phyloP scores from a whole-genome alignment of 148 eudicot species.

The Rhododendron henanense region DNA sequence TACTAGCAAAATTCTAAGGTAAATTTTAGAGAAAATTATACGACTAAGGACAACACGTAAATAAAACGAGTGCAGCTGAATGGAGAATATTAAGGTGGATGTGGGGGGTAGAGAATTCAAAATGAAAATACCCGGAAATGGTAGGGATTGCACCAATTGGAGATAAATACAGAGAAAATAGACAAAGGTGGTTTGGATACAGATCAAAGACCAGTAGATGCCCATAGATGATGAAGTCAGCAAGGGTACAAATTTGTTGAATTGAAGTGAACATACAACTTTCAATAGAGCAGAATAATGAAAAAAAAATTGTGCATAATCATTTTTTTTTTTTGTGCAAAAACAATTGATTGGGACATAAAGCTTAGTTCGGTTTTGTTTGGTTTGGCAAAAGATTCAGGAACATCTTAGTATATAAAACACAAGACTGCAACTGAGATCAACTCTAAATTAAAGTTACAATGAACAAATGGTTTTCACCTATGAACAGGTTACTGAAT shows the following conservation, averaged over 20 bases:
- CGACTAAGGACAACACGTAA: not conserved
- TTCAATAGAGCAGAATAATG: not conserved
- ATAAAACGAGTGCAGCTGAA: not conserved
- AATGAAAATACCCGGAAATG: not conserved
- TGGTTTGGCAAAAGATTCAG: not conserved
- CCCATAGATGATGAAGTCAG: not conserved
- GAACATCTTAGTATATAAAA: not conserved
- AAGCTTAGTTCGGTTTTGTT: not conserved
- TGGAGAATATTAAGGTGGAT: not conserved
- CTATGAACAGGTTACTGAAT: constrained; percentile 73
- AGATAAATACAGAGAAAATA: not conserved
- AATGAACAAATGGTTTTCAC: constrained; percentile 25
- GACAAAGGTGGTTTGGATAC: not conserved
- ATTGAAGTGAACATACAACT: not conserved
- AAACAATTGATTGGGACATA: not conserved
- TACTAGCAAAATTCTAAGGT: not conserved
- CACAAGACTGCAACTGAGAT: constrained; percentile 1
- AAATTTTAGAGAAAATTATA: not conserved
- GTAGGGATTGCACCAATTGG: not conserved
- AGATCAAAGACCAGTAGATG: not conserved
- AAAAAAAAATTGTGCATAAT: not conserved
- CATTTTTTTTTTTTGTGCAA: not conserved
- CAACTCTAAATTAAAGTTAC: not conserved
- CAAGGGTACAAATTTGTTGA: not conserved
- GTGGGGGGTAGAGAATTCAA: not conserved